These are phyloP conservation scores for Pseudoturritis turrita DNA, from an alignment of 345 rosid species.

Conservation along the genomic window DNA sequence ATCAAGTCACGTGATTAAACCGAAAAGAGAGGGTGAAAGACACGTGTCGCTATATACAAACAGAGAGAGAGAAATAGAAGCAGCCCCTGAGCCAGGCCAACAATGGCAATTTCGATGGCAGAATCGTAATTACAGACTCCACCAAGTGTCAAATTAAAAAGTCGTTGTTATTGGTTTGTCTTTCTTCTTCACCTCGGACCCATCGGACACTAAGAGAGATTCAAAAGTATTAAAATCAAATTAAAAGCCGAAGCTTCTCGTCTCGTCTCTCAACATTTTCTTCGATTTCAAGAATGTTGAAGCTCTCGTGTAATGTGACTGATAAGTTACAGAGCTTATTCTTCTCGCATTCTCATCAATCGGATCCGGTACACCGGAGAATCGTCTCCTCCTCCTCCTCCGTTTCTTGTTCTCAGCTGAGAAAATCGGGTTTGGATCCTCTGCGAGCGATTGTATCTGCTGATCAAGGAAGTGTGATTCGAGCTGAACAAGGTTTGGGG, in stretches of 20 bases:
- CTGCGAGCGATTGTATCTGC: slow-evolving; percentile 33
- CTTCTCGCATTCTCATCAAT: slow-evolving; percentile 44
- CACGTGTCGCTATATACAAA: slow-evolving; percentile 5
- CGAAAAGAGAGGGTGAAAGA: slow-evolving; percentile 9
- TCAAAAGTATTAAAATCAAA: neutral
- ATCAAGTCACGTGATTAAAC: slow-evolving; percentile 25
- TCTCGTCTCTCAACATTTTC: neutral
- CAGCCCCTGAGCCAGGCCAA: too few species aligned
- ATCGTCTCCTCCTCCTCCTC: neutral
- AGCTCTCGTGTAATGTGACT: slow-evolving; percentile 46
- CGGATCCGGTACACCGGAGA: slow-evolving; percentile 15
- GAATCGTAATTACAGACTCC: slow-evolving; percentile 10
- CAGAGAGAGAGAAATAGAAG: too few species aligned
- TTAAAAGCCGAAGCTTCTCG: slow-evolving; percentile 8
- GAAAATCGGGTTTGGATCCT: slow-evolving; percentile 11
- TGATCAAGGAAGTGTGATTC: slow-evolving; percentile 26
- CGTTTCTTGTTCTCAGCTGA: slow-evolving; percentile 19
- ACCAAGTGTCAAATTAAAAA: slow-evolving; percentile 15
- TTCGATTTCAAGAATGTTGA: slow-evolving; percentile 38
- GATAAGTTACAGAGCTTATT: slow-evolving; percentile 40
- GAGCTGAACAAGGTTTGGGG: slow-evolving; percentile 27
- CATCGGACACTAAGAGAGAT: slow-evolving; percentile 50
- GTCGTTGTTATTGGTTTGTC: neutral
- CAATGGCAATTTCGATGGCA: slow-evolving; percentile 17
- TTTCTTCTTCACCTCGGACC: slow-evolving; percentile 34